These are phyloP conservation scores for Galerina marginata DNA, from an alignment of 768 basidiomycete species.

Conservation along the genomic window DNA sequence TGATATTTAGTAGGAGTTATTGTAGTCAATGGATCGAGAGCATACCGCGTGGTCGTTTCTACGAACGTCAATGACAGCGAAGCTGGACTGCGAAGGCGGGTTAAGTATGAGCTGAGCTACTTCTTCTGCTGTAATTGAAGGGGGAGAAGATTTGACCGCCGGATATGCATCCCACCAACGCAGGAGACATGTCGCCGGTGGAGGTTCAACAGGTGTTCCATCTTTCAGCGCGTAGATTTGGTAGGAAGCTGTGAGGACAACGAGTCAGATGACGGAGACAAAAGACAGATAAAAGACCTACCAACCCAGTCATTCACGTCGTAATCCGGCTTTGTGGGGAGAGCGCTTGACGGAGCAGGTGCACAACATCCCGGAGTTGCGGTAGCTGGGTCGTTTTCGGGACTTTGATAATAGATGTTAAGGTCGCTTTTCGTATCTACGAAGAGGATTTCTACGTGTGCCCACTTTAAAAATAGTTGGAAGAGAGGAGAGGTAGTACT, in stretches of 20 bases:
- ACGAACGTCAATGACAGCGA: conserved; percentile 57
- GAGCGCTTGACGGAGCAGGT: conserved; percentile 6
- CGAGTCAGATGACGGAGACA: not conserved
- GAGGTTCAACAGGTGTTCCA: conserved; percentile 5
- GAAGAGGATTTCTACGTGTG: conserved; percentile 42
- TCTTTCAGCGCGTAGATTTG: conserved; percentile 51
- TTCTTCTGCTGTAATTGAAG: conserved; percentile 38
- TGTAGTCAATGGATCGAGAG: not conserved
- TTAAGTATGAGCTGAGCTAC: conserved; percentile 41
- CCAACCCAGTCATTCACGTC: conserved; percentile 53
- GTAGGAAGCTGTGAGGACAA: conserved; percentile 43
- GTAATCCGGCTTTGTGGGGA: conserved; percentile 25
- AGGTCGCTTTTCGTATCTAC: conserved; percentile 48
- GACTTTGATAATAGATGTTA: conserved; percentile 35
- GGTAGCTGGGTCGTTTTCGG: conserved; percentile 4
- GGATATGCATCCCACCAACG: conserved; percentile 66
- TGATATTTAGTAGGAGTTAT: not conserved
- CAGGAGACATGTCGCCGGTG: conserved; percentile 35
- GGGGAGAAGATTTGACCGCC: conserved; percentile 34
- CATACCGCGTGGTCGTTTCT: conserved; percentile 50
- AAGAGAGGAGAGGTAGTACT: not conserved
- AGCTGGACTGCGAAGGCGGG: conserved; percentile 20
- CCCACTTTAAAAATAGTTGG: not conserved
- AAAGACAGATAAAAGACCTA: conserved; percentile 26
- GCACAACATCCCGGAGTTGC: conserved; percentile 22